These are phyloP conservation scores for Colletotrichum zoysiae DNA, from an alignment of 2,329 filamentous ascomycete species.

Conservation along the genomic window DNA sequence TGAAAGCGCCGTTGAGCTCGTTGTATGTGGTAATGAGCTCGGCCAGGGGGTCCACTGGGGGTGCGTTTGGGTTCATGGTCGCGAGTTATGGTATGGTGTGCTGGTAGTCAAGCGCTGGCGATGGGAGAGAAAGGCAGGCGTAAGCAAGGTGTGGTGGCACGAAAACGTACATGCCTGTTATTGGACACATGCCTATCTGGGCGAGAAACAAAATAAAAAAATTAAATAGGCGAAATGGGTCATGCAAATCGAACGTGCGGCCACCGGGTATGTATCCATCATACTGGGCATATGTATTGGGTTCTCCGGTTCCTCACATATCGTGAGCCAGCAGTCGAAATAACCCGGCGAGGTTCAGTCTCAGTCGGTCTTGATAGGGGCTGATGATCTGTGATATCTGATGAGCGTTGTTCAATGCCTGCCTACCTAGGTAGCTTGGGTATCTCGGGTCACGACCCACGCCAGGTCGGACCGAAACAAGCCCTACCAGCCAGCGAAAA, in stretches of 20 bases:
- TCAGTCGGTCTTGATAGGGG: neutral
- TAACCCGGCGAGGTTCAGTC: neutral
- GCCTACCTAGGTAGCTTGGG: too few relatives aligned
- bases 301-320: neutral
- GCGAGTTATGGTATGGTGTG: neutral
- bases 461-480: neutral
- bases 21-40: slow-evolving; percentile 77
- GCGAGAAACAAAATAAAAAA: slow-evolving; percentile 9
- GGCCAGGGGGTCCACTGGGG: slow-evolving; percentile 55
- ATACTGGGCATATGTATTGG: too few relatives aligned
- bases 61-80: slow-evolving; percentile 15
- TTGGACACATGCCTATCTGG: neutral
- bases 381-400: neutral
- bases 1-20: slow-evolving; percentile 73
- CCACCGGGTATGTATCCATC: neutral
- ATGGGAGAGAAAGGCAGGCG: slow-evolving; percentile 5
- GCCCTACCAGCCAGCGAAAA: neutral
- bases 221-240: neutral
- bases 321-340: neutral
- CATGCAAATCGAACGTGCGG: neutral
- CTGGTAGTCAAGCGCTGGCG: slow-evolving; percentile 6
- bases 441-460: neutral
- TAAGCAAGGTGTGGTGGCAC: slow-evolving; percentile 17
- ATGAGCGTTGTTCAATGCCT: neutral
- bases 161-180: neutral